These are phyloP conservation scores for Recurvomyces mirabilis DNA, from an alignment of 495 filamentous ascomycete genomes.

Conservation along the genomic window DNA sequence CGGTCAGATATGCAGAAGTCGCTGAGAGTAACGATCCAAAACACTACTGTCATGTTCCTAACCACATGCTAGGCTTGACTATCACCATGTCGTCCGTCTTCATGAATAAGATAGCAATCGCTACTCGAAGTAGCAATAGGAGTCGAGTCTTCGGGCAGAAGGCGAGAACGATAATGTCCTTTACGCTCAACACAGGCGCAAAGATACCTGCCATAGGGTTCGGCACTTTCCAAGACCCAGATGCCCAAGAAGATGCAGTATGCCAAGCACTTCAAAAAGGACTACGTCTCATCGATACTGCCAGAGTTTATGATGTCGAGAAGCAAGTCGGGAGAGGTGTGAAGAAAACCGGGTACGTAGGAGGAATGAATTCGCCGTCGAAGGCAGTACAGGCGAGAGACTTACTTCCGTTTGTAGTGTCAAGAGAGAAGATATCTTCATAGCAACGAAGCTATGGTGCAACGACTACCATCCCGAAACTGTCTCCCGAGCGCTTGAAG, in stretches of 20 bases:
- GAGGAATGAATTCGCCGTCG: too few relatives aligned
- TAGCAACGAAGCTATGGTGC: constrained; percentile 9
- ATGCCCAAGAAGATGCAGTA: constrained; percentile 5
- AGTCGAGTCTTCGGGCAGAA: too few relatives aligned
- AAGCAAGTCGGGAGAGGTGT: constrained; percentile 7
- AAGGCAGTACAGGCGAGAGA: too few relatives aligned
- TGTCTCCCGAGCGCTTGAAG: constrained; percentile 3
- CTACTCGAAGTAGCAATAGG: too few relatives aligned
- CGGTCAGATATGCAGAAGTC: too few relatives aligned
- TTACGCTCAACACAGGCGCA: constrained; percentile 6
- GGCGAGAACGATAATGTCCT: background rate
- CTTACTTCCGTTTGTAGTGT: too few relatives aligned
- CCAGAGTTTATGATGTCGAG: constrained; percentile 2
- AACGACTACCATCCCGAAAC: constrained; percentile 6
- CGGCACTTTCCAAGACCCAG: constrained; percentile 8
- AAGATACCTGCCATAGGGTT: constrained; percentile 6
- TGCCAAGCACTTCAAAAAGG: background rate
- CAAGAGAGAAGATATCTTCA: background rate
- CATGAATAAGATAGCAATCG: too few relatives aligned
- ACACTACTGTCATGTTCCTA: too few relatives aligned
- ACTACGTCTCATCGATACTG: constrained; percentile 4
- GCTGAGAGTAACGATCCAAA: too few relatives aligned
- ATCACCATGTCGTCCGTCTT: too few relatives aligned
- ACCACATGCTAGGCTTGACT: too few relatives aligned
- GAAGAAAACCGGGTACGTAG: too few relatives aligned